Evolutionary conservation across 78 protist species (phyloP).

Genomic region (Dictyostelium discoideum): dicty_2.7 NC_007089.4:4496501-4497000

Average conservation of each 20-base stretch:
- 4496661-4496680: conserved; percentile 39
- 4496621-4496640: neutral
- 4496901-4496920: neutral
- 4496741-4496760: neutral
- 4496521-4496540: conserved; percentile 63
- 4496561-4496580: neutral
- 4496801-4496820: neutral
- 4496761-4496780: neutral
- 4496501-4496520: conserved; percentile 79
- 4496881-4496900: neutral
- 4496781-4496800: conserved; percentile 13
- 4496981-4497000: conserved; percentile 21
- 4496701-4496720: conserved; percentile 21
- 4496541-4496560: conserved; percentile 8
- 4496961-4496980: neutral
- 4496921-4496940: conserved; percentile 20
- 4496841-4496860: neutral
- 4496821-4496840: conserved; percentile 6
- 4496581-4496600: conserved; percentile 27
- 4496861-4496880: conserved; percentile 5
- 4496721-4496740: conserved; percentile 1
- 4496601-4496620: neutral
- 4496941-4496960: conserved; percentile 42
- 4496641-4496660: conserved; percentile 6
- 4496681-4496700: neutral